Base-by-base conservation (phyloP, 2,329 filamentous ascomycete species). In the Cladosporium sp. region DNA sequence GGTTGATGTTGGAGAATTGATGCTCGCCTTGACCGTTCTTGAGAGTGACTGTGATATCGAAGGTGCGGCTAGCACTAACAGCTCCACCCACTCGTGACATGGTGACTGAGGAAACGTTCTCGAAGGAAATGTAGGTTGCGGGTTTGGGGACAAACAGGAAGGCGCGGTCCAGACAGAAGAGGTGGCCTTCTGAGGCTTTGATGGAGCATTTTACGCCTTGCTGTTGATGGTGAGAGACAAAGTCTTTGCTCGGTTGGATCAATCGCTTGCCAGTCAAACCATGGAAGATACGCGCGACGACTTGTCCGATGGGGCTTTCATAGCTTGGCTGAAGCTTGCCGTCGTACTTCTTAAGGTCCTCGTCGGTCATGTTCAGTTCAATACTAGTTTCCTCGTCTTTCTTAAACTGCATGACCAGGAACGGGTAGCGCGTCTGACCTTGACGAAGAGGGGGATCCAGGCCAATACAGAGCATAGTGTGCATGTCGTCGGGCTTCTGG, bases 81-180 rank as follows among this genome's bases (percentile, higher is more conserved):
- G 93, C 92, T 60, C 94, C 94, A 62, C 92, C 92, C 45, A 99
- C 92, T 71, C 94, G 90, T 28, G 92, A 97, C 81, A 99, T 96
- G 37, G 92, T 97, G 64, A 99, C 88, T 52, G 89, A 90, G 54
- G 90, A 84, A 37, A 95, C 89, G 70, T 96, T 90, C 70, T 99
- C 94, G 76, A 96, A 95, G 61, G 90, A 89, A 61, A 99, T 93
- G 77, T 97, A 99, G 1, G 93, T 97, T 15, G 94, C 92, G 1
- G 94, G 94, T 78, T 99, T 99, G 34, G 94, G 94, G 15, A 99
- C 94, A 74, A 99, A 99, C 85, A 99, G 95, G 75, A 99, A 96
- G 7, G 92, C 93, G 78, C 97, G 97, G 76, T 99, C 94, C 66
- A 99, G 79, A 73, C 92, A 97, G 83, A 96, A 99, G 52, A 99